A percentile compares a stretch with the other conserved stretches of the same genome.
phyloP scores from a whole-genome alignment of 345 rosid species.

The Theobroma cacao region DNA sequence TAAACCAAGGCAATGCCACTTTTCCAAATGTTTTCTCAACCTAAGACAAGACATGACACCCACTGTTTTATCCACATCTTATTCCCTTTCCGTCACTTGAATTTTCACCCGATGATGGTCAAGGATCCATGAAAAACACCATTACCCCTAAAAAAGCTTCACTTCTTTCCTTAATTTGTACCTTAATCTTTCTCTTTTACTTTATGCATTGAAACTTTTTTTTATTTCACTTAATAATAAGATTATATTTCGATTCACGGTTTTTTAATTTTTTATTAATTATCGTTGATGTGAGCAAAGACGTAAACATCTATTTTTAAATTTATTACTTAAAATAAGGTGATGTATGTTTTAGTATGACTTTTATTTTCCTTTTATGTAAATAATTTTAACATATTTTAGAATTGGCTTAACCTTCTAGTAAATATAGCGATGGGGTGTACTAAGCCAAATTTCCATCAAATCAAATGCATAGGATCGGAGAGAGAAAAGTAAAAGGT shows the following conservation, averaged over 20 bases:
- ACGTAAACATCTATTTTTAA: too few species aligned
- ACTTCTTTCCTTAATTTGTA: background rate
- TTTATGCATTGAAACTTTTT: too few species aligned
- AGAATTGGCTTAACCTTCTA: too few species aligned
- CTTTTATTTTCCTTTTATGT: too few species aligned
- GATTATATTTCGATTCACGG: too few species aligned
- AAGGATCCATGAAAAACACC: background rate
- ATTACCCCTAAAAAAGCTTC: background rate
- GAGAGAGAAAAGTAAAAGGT: background rate
- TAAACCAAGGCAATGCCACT: background rate
- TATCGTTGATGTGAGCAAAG: too few species aligned
- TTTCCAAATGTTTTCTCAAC: conserved; percentile 1
- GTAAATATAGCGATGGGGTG: background rate
- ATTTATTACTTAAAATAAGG: too few species aligned
- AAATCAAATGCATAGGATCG: background rate
- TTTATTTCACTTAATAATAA: too few species aligned
- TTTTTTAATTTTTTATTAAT: too few species aligned
- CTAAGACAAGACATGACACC: background rate
- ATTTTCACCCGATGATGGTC: background rate
- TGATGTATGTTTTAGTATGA: too few species aligned
- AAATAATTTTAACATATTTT: too few species aligned
- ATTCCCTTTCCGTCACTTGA: background rate
- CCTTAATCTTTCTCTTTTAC: too few species aligned
- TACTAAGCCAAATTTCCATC: background rate
- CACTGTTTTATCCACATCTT: background rate